Evolutionary conservation across 169 alveolate species (phyloP).

Genomic region (Eimeria tenella): DNA sequence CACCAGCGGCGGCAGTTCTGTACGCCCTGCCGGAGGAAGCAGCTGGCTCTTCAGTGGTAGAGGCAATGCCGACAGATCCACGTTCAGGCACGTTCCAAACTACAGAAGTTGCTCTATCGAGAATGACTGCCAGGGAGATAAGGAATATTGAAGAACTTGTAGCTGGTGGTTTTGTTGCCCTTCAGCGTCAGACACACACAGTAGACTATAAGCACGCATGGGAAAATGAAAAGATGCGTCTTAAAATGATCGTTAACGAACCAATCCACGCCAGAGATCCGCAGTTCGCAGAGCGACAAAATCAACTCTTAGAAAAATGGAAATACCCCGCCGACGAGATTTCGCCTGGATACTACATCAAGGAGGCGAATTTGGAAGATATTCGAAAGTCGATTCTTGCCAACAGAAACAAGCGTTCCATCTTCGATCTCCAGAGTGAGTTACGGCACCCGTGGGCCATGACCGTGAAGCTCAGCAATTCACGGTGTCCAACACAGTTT

Average conservation of each 20-base stretch:
- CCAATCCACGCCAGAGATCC: slow-evolving; percentile 62
- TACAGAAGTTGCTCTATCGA: slow-evolving; percentile 49
- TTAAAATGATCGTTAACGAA: slow-evolving; percentile 52
- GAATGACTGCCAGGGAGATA: slow-evolving; percentile 25
- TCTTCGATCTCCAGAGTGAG: slow-evolving; percentile 63
- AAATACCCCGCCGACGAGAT: slow-evolving; percentile 60
- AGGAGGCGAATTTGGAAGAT: slow-evolving; percentile 50
- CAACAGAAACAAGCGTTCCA: slow-evolving; percentile 43
- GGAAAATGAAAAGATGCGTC: slow-evolving; percentile 44
- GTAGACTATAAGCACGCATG: slow-evolving; percentile 53
- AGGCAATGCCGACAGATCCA: slow-evolving; percentile 66
- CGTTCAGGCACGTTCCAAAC: slow-evolving; percentile 53
- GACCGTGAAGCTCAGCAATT: too few relatives aligned
- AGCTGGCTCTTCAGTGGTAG: neutral
- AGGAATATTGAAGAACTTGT: slow-evolving; percentile 52
- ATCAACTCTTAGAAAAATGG: slow-evolving; percentile 25
- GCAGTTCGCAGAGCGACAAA: neutral
- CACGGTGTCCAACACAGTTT: too few relatives aligned
- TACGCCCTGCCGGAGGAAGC: slow-evolving; percentile 51
- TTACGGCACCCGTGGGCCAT: neutral
- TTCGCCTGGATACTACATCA: slow-evolving; percentile 60
- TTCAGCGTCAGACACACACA: slow-evolving; percentile 59
- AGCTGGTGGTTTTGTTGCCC: slow-evolving; percentile 69
- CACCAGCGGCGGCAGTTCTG: slow-evolving; percentile 59
- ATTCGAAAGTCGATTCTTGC: slow-evolving; percentile 55